Base-by-base conservation (phyloP, 73 alveolate species). In the Breviolum minutum region DNA sequence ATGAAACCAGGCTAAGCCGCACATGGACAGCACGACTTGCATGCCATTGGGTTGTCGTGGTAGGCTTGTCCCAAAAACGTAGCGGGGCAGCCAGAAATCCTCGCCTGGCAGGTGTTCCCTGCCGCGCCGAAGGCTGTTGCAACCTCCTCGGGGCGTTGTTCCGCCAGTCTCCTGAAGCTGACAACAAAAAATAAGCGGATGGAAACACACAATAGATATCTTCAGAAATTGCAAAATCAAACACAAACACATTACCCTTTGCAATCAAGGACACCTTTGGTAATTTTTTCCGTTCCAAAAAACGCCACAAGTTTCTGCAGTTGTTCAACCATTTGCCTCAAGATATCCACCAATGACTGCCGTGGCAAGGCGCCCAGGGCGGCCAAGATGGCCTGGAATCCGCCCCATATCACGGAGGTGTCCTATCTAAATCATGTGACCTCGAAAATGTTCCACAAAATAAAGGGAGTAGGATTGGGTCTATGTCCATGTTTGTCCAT, bases 281-380 rank as follows among this genome's bases (percentile, higher is more conserved):
- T 40, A 40, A 40, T 2, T 40, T 40, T 40, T 40, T 40, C 54
- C 0, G 54, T 40, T 0, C 5, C 54, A 40, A 40, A 40, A 40
- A 40, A 40, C 0, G 54, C 3, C 54, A 40, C 3, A 40, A 40
- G 54, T 3, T 40, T 40, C 54, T 40, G 54, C 54, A 40, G 54
- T 40, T 40, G 54, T 40, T 13, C 30, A 7, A 19, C 76, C 62
- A 24, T 61, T 22, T 77, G 62, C 98, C 87, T 79, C 81, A 92
- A 80, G 66, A 92, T 89, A 27, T 92, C 90, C 16, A 92, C 68
- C 80, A 92, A 29, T 8, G 98, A 73, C 10, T 62, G 30, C 48
- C 80, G 71, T 60, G 98, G 98, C 64, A 92, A 61, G 64, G 98
- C 98, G 29, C 80, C 66, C 89, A 92, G 61, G 66, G 98, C 98